These are phyloP conservation scores for Taphrina pruni DNA, from an alignment of 1,139 yeast species.

Conservation along the genomic window DNA sequence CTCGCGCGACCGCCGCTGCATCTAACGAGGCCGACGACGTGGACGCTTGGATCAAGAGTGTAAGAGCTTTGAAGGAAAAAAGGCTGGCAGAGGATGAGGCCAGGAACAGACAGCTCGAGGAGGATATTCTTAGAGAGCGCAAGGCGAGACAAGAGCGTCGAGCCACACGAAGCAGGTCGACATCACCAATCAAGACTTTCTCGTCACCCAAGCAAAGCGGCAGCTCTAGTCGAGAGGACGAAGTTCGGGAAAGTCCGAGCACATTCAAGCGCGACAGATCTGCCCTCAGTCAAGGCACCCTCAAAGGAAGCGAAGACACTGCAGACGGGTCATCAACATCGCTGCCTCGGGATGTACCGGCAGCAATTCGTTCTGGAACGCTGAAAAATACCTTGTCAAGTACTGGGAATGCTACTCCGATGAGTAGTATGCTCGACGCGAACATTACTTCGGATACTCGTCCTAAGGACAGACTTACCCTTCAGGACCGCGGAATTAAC, in stretches of 20 bases:
- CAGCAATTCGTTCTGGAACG: too few species aligned
- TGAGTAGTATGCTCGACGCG: too few species aligned
- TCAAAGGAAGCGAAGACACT: too few species aligned
- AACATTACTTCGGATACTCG: too few species aligned
- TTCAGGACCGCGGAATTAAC: too few species aligned
- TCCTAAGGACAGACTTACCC: too few species aligned
- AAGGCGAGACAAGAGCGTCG: constrained; percentile 33
- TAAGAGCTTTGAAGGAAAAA: constrained; percentile 21
- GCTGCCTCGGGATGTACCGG: too few species aligned
- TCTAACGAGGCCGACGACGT: constrained; percentile 18
- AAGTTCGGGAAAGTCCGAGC: neutral
- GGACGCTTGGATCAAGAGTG: constrained; percentile 34
- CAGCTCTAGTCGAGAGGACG: neutral
- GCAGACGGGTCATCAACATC: too few species aligned
- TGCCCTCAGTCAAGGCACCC: neutral
- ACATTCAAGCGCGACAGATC: neutral
- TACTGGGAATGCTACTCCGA: too few species aligned
- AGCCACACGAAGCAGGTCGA: constrained; percentile 30
- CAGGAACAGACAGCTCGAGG: constrained; percentile 30
- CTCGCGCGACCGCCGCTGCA: neutral
- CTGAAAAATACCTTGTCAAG: too few species aligned
- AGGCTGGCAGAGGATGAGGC: constrained; percentile 38
- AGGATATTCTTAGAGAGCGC: constrained; percentile 31
- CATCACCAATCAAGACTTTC: constrained; percentile 22
- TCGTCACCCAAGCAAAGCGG: neutral